A percentile compares a stretch with the other conserved stretches of the same genome.
phyloP scores from a whole-genome alignment of 164 flowering plant genomes.

The Macadamia tetraphylla region DNA sequence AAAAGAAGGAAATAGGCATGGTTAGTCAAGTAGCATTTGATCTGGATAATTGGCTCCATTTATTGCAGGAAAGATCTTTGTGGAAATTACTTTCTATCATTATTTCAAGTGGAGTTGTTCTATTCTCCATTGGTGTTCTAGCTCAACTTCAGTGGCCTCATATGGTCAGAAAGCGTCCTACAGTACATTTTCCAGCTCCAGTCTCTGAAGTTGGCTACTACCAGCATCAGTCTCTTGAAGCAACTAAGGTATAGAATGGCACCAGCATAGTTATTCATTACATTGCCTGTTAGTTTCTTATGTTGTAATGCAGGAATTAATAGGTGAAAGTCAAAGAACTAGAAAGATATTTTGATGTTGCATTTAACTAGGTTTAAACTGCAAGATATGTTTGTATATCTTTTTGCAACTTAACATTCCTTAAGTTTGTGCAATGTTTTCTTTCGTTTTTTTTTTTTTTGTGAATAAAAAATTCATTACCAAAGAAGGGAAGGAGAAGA shows the following conservation, averaged over 20 bases:
- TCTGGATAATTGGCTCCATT: constrained; percentile 5
- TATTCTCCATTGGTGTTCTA: constrained; percentile 37
- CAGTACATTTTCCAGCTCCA: constrained; percentile 14
- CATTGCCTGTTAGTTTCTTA: neutral
- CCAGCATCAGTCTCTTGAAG: constrained; percentile 29
- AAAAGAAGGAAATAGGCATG: too few relatives aligned
- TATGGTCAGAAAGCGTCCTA: constrained; percentile 19
- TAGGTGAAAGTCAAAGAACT: neutral
- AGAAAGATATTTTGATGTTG: neutral
- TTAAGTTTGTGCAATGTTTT: too few relatives aligned
- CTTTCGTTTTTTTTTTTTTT: too few relatives aligned
- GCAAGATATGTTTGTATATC: too few relatives aligned
- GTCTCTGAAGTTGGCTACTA: constrained; percentile 27
- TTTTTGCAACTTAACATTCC: too few relatives aligned
- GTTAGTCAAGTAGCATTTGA: neutral
- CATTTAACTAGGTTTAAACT: neutral
- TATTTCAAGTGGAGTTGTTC: constrained; percentile 52
- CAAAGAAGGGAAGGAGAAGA: too few relatives aligned
- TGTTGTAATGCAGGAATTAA: neutral
- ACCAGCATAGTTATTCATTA: neutral
- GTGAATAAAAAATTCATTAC: too few relatives aligned
- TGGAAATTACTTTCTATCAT: constrained; percentile 35
- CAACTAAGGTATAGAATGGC: constrained; percentile 37
- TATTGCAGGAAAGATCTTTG: constrained; percentile 52
- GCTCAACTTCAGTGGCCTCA: constrained; percentile 38